Conservation (phyloP, 2,329 filamentous ascomycete species). For the Tolypocladium tropicale region DNA sequence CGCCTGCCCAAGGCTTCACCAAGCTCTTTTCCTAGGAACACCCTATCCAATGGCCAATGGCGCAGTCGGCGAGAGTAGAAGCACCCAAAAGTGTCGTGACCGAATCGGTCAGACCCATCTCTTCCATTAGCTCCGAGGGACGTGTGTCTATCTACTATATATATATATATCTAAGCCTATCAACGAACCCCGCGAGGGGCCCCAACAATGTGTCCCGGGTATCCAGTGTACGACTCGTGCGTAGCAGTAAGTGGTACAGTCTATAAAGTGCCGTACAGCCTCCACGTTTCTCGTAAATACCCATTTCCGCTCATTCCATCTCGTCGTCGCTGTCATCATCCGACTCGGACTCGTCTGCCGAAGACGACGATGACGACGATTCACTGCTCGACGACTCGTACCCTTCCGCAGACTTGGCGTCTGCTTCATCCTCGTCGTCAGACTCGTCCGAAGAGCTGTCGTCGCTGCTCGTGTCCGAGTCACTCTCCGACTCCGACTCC, state of each 20-base stretch:
- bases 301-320: conserved; percentile 1
- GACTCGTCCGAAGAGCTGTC: conserved; percentile 27
- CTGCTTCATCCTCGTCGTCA: conserved; percentile 17
- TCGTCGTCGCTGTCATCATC: conserved; percentile 13
- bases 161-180: conserved; percentile 4
- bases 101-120: background rate
- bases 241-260: conserved; percentile 7
- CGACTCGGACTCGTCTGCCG: conserved; percentile 22
- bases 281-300: background rate
- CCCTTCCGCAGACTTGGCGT: conserved; percentile 6
- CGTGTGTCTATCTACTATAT: conserved; percentile 1
- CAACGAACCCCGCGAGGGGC: conserved; percentile 3
- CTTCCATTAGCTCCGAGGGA: background rate
- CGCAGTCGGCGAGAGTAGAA: background rate
- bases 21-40: conserved; percentile 37
- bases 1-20: conserved; percentile 69
- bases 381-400: conserved; percentile 29
- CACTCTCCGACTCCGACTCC: conserved; percentile 8
- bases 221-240: conserved; percentile 3
- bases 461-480: conserved; percentile 23
- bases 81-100: background rate
- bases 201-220: conserved; percentile 4
- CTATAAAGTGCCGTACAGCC: background rate
- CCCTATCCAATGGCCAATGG: background rate
- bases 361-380: conserved; percentile 29